These are phyloP conservation scores for Solanum commersonii DNA, from an alignment of 257 asterid species.

Conservation along the genomic window DNA sequence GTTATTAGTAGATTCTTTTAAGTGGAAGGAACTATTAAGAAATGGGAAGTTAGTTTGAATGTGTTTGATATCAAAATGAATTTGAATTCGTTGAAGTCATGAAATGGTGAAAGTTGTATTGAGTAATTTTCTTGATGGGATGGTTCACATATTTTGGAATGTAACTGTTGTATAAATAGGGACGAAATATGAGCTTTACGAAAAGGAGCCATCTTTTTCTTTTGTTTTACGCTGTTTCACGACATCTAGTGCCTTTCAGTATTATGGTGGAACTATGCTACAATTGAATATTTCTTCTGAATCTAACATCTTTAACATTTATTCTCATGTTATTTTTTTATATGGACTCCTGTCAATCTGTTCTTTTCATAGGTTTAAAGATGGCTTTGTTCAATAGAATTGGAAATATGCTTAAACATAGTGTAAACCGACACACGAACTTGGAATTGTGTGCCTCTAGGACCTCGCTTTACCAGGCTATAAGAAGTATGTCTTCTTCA, in stretches of 20 bases:
- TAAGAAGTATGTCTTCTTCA: constrained; percentile 60
- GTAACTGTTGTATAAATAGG: background rate
- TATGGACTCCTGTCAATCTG: background rate
- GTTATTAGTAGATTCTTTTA: background rate
- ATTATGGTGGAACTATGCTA: background rate
- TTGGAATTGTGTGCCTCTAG: constrained; percentile 34
- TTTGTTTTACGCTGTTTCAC: background rate
- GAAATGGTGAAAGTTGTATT: background rate
- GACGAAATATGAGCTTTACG: background rate
- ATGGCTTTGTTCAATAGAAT: constrained; percentile 80
- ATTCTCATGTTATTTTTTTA: background rate
- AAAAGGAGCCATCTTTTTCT: background rate
- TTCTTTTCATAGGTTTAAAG: constrained; percentile 19
- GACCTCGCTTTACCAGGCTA: constrained; percentile 54
- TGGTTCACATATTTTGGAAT: background rate
- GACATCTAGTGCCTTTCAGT: background rate
- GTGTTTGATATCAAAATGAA: background rate
- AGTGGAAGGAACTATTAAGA: background rate
- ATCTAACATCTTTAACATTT: background rate
- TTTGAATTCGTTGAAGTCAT: background rate
- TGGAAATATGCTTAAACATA: constrained; percentile 47
- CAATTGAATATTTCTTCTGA: background rate
- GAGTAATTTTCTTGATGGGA: background rate
- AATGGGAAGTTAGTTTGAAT: background rate
- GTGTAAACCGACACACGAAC: constrained; percentile 27